Evolutionary conservation across 306 rosid genomes (phyloP).

Genomic region (Inga laurina): DNA sequence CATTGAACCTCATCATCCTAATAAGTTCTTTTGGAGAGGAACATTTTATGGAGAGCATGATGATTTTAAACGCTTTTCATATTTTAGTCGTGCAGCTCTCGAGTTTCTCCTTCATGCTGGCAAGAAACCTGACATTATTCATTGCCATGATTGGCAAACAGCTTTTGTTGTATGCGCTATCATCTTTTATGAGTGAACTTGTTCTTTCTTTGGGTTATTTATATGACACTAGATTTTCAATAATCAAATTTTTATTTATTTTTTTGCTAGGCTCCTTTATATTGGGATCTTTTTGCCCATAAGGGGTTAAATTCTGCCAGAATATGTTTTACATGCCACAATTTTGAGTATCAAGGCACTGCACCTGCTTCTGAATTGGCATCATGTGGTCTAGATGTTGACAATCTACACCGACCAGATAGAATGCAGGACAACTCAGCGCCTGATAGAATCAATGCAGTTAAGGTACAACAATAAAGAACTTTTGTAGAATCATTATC

Average conservation of each 20-base stretch:
- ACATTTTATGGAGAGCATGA: slow-evolving; percentile 80
- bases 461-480: slow-evolving; percentile 64
- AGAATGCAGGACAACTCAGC: slow-evolving; percentile 92
- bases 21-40: slow-evolving; percentile 85
- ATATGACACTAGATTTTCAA: background rate
- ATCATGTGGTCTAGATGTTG: slow-evolving; percentile 82
- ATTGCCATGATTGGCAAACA: slow-evolving; percentile 99
- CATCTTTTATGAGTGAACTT: slow-evolving; percentile 21
- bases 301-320: slow-evolving; percentile 92
- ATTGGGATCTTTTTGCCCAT: slow-evolving; percentile 81
- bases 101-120: slow-evolving; percentile 92
- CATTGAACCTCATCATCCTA: slow-evolving; percentile 94
- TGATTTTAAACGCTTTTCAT: slow-evolving; percentile 92
- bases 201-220: slow-evolving; percentile 28
- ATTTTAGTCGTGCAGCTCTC: slow-evolving; percentile 92
- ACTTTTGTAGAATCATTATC: slow-evolving; percentile 17
- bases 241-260: slow-evolving; percentile 1
- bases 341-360: slow-evolving; percentile 95
- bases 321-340: slow-evolving; percentile 98
- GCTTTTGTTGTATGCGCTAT: slow-evolving; percentile 79
- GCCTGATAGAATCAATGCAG: slow-evolving; percentile 76
- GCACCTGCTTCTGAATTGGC: slow-evolving; percentile 79
- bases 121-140: slow-evolving; percentile 96
- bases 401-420: slow-evolving; percentile 73
- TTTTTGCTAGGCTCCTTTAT: slow-evolving; percentile 85